Conservation (phyloP, 805 yeast genomes). For the Saccharomycopsis capsularis region DNA sequence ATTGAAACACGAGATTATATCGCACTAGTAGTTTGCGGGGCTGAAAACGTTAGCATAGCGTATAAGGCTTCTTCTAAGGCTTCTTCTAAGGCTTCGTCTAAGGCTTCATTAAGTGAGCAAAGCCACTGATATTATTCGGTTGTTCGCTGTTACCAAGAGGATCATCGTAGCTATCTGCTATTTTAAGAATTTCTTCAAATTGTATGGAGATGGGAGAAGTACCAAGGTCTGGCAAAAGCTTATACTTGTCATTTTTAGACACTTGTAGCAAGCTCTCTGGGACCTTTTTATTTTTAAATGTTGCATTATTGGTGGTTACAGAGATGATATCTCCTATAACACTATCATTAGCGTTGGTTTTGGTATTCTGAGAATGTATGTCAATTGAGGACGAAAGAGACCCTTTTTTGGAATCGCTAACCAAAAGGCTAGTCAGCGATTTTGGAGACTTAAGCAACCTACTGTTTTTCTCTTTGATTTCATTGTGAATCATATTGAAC, state of each 20-base stretch:
- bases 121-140: no score
- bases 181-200: neutral
- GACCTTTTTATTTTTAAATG: neutral
- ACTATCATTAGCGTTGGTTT: neutral
- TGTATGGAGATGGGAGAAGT: neutral
- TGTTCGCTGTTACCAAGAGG: no score
- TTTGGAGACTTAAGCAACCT: conserved; percentile 2
- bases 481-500: neutral
- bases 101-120: no score
- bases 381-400: neutral
- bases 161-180: no score
- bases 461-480: conserved; percentile 7
- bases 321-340: neutral
- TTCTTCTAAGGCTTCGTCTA: no score
- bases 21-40: no score
- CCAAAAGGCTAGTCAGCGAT: neutral
- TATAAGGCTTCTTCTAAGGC: no score
- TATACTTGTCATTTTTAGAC: conserved; percentile 2
- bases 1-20: no score
- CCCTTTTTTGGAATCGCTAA: neutral
- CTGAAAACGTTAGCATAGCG: no score
- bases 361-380: no score
- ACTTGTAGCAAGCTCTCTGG: conserved; percentile 12
- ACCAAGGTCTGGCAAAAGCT: conserved; percentile 13
- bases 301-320: neutral